A percentile compares a stretch with the other conserved stretches of the same genome.
Evolutionary conservation across 2,329 filamentous ascomycete genomes (phyloP).

Genomic region (Trichoderma lentiforme): DNA sequence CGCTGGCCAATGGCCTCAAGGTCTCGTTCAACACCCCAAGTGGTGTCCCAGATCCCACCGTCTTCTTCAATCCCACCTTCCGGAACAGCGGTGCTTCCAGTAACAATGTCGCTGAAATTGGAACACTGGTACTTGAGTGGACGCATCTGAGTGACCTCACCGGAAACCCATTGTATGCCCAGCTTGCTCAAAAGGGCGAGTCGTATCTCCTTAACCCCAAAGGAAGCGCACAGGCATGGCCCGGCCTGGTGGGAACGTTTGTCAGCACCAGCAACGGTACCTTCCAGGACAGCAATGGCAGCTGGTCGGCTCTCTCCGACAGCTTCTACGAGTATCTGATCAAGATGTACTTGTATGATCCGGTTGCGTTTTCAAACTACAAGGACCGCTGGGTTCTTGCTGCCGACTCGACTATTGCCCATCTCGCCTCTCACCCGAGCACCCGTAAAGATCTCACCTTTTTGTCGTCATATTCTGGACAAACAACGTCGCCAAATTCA

Average conservation of each 20-base stretch:
- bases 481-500: constrained; percentile 42
- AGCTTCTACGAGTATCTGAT: constrained; percentile 88
- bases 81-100: constrained; percentile 47
- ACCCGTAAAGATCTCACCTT: constrained; percentile 70
- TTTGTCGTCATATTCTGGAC: constrained; percentile 54
- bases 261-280: constrained; percentile 62
- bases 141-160: constrained; percentile 74
- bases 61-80: constrained; percentile 56
- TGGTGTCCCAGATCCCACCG: constrained; percentile 68
- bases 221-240: constrained; percentile 64
- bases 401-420: constrained; percentile 69
- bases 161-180: constrained; percentile 62
- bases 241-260: constrained; percentile 68
- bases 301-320: constrained; percentile 75
- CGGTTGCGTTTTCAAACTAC: constrained; percentile 59
- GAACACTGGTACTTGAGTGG: constrained; percentile 82
- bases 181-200: constrained; percentile 65
- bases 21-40: constrained; percentile 75
- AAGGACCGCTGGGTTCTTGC: constrained; percentile 72
- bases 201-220: constrained; percentile 64
- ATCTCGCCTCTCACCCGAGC: constrained; percentile 66
- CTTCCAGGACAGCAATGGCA: constrained; percentile 65
- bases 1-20: constrained; percentile 68
- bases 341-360: constrained; percentile 85
- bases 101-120: constrained; percentile 73